Percentiles rank a stretch among this genome's conserved stretches.
Conservation (phyloP, 2,329 filamentous ascomycete species). For the Colletotrichum sp. region DNA sequence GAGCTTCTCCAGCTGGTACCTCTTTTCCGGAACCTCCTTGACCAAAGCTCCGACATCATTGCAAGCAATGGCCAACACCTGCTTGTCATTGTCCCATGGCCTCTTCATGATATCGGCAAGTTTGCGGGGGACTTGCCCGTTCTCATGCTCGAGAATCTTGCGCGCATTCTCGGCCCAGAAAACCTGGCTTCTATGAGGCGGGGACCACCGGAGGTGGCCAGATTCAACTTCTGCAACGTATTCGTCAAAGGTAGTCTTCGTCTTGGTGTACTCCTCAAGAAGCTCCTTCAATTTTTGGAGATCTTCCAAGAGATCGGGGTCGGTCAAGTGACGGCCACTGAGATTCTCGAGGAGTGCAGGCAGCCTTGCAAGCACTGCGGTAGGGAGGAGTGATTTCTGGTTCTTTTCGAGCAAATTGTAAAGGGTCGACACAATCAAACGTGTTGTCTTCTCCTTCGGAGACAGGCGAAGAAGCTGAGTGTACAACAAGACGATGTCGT, state of each 20-base stretch:
- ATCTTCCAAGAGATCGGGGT: constrained; percentile 69
- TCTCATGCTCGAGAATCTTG: constrained; percentile 83
- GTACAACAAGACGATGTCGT: constrained; percentile 90
- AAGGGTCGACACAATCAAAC: constrained; percentile 87
- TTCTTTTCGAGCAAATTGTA: constrained; percentile 80
- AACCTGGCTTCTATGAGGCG: constrained; percentile 82
- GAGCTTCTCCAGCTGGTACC: constrained; percentile 79
- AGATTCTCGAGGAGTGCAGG: constrained; percentile 71
- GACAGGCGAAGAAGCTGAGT: constrained; percentile 91
- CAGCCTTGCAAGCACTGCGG: constrained; percentile 84
- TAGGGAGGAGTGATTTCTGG: constrained; percentile 77
- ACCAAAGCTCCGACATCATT: constrained; percentile 91
- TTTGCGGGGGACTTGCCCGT: constrained; percentile 78
- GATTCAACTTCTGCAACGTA: constrained; percentile 87
- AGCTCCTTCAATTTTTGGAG: constrained; percentile 65
- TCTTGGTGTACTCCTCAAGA: constrained; percentile 71
- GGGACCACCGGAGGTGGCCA: constrained; percentile 91
- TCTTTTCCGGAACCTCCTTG: constrained; percentile 86
- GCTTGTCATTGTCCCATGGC: constrained; percentile 80
- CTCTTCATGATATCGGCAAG: constrained; percentile 82
- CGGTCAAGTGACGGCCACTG: constrained; percentile 65
- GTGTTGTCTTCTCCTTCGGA: constrained; percentile 97
- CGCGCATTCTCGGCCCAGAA: constrained; percentile 95
- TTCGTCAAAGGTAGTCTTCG: constrained; percentile 82
- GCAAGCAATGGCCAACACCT: constrained; percentile 90